Evolutionary conservation across 2,329 filamentous ascomycete genomes (phyloP).

Genomic region (Talaromyces albobiverticillius): DNA sequence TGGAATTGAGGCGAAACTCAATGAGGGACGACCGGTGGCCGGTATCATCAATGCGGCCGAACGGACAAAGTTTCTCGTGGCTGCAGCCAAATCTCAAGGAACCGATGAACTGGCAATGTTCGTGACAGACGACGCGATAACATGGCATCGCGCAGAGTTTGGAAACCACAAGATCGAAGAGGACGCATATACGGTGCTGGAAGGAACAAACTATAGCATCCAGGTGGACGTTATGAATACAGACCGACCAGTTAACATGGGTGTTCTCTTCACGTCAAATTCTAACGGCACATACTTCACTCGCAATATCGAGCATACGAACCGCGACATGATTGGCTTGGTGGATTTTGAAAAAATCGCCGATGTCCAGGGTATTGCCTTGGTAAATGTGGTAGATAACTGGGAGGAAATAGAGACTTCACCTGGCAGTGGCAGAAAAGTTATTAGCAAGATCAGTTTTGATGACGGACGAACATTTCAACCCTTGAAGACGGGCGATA

Average conservation of each 20-base stretch:
- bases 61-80: conserved; percentile 83
- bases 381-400: conserved; percentile 88
- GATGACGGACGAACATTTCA: conserved; percentile 90
- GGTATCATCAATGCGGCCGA: conserved; percentile 79
- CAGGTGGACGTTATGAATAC: conserved; percentile 88
- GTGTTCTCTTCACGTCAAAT: conserved; percentile 89
- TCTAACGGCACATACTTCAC: conserved; percentile 97
- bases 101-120: conserved; percentile 92
- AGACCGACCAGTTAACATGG: conserved; percentile 65
- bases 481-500: conserved; percentile 63
- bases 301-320: conserved; percentile 86
- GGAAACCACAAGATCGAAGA: conserved; percentile 81
- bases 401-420: conserved; percentile 67
- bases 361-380: conserved; percentile 85
- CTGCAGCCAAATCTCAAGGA: conserved; percentile 72
- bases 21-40: conserved; percentile 68
- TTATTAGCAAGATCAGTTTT: conserved; percentile 83
- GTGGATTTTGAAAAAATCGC: conserved; percentile 96
- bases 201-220: conserved; percentile 97
- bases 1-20: conserved; percentile 69
- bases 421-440: conserved; percentile 49
- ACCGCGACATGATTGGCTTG: conserved; percentile 69
- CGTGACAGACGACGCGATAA: conserved; percentile 76
- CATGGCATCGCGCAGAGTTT: conserved; percentile 92
- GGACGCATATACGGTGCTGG: conserved; percentile 84